Evolutionary conservation across 306 rosid species (phyloP).

Genomic region (Prunus davidiana): DNA sequence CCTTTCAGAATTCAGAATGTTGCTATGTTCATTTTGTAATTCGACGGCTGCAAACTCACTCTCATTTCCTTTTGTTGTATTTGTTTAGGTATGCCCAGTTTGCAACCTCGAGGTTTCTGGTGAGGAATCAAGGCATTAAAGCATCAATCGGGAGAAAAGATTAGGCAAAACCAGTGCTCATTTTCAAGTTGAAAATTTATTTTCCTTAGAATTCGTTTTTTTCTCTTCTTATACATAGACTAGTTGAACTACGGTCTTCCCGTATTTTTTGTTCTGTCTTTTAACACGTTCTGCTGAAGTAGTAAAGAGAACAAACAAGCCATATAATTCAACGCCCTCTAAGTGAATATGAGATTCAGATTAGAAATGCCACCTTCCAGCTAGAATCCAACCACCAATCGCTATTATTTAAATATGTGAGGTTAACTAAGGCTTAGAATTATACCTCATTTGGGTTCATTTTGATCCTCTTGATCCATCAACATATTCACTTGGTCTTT

Average conservation of each 20-base stretch:
- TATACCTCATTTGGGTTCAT: too few species aligned
- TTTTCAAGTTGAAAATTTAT: slow-evolving; percentile 13
- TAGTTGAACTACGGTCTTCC: not conserved
- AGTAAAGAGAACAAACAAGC: not conserved
- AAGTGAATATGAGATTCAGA: slow-evolving; percentile 7
- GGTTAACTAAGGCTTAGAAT: too few species aligned
- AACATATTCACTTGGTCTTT: too few species aligned
- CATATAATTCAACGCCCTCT: not conserved
- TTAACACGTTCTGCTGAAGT: not conserved
- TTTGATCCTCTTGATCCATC: too few species aligned
- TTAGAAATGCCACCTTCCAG: not conserved
- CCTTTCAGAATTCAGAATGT: not conserved
- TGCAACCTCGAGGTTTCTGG: slow-evolving; percentile 88
- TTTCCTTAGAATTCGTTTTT: not conserved
- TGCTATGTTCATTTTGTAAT: not conserved
- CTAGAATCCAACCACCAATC: too few species aligned
- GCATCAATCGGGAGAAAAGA: slow-evolving; percentile 17
- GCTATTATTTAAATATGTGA: too few species aligned
- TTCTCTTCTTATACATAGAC: slow-evolving; percentile 6
- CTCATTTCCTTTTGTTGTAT: not conserved
- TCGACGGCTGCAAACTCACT: not conserved
- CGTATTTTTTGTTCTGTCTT: not conserved
- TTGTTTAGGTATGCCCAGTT: slow-evolving; percentile 78
- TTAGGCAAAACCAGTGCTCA: slow-evolving; percentile 2
- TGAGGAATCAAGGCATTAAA: slow-evolving; percentile 46